Conservation (phyloP, 179 eudicot genomes). For the Corrigiola litoralis region DNA sequence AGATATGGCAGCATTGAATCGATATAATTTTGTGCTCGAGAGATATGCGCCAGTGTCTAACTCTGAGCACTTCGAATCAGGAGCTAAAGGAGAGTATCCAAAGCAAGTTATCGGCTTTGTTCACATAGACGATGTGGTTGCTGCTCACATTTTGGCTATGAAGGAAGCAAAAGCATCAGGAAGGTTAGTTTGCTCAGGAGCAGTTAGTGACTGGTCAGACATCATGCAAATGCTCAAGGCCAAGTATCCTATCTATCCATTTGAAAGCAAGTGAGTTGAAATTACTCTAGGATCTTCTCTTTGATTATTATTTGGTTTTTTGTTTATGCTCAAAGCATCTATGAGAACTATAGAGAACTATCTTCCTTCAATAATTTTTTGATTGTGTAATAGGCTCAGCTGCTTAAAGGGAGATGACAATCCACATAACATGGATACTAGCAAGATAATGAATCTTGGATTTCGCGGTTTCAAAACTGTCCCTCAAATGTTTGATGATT, state of each 20-base stretch:
- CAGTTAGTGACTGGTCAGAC: slow-evolving; percentile 78
- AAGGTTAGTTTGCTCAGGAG: slow-evolving; percentile 62
- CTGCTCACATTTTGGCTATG: slow-evolving; percentile 87
- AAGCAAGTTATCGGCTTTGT: slow-evolving; percentile 68
- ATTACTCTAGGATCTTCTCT: background rate
- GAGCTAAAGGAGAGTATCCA: slow-evolving; percentile 58
- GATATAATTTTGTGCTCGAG: too few relatives aligned
- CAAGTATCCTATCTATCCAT: slow-evolving; percentile 74
- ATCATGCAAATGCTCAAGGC: slow-evolving; percentile 63
- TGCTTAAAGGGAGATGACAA: slow-evolving; percentile 48
- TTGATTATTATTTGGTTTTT: background rate
- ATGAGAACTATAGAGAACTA: background rate
- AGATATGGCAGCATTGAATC: too few relatives aligned
- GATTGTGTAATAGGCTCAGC: slow-evolving; percentile 39
- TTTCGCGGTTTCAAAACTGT: slow-evolving; percentile 56
- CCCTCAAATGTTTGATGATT: slow-evolving; percentile 71
- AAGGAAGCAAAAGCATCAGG: slow-evolving; percentile 67
- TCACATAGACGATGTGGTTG: slow-evolving; percentile 67
- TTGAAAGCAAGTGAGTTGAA: slow-evolving; percentile 46
- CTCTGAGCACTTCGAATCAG: slow-evolving; percentile 28
- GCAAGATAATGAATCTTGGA: slow-evolving; percentile 60
- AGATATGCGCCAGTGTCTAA: too few relatives aligned
- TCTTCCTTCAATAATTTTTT: background rate
- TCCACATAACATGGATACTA: slow-evolving; percentile 64
- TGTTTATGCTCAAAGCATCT: background rate